phyloP scores from a whole-genome alignment of 2,329 filamentous ascomycete genomes.

The Corniculantispora saksenae region DNA sequence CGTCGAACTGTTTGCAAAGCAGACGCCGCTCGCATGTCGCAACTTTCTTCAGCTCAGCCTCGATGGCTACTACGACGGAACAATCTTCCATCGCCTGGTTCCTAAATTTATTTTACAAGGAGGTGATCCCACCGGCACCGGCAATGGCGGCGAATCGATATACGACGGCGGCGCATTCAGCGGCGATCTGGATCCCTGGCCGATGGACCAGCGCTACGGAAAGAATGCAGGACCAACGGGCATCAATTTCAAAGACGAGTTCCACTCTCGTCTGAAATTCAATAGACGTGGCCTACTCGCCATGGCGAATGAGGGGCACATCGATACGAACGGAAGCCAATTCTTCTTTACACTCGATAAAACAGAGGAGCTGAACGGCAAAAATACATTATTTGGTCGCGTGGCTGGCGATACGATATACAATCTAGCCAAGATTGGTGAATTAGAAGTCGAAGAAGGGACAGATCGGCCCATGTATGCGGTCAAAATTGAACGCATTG shows the following conservation, averaged over 20 bases:
- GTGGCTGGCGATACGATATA: slow-evolving; percentile 94
- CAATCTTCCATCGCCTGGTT: slow-evolving; percentile 89
- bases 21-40: slow-evolving; percentile 85
- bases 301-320: slow-evolving; percentile 87
- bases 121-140: slow-evolving; percentile 90
- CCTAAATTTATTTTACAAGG: slow-evolving; percentile 93
- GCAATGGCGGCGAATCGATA: slow-evolving; percentile 87
- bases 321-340: slow-evolving; percentile 86
- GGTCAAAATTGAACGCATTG: slow-evolving; percentile 71
- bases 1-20: slow-evolving; percentile 92
- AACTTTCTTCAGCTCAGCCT: slow-evolving; percentile 96
- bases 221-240: slow-evolving; percentile 61
- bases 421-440: slow-evolving; percentile 91
- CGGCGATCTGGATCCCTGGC: slow-evolving; percentile 71
- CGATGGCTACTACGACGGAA: slow-evolving; percentile 93
- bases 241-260: slow-evolving; percentile 75
- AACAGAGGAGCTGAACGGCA: slow-evolving; percentile 79
- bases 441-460: slow-evolving; percentile 76
- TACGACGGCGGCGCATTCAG: slow-evolving; percentile 80
- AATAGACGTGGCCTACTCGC: slow-evolving; percentile 86
- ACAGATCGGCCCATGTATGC: slow-evolving; percentile 85
- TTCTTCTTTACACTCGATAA: slow-evolving; percentile 94
- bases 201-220: slow-evolving; percentile 65
- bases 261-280: slow-evolving; percentile 90
- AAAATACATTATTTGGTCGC: slow-evolving; percentile 91